phyloP scores from a whole-genome alignment of 192 early-diverging fungal genomes.

The Umbelopsis sp. region DNA sequence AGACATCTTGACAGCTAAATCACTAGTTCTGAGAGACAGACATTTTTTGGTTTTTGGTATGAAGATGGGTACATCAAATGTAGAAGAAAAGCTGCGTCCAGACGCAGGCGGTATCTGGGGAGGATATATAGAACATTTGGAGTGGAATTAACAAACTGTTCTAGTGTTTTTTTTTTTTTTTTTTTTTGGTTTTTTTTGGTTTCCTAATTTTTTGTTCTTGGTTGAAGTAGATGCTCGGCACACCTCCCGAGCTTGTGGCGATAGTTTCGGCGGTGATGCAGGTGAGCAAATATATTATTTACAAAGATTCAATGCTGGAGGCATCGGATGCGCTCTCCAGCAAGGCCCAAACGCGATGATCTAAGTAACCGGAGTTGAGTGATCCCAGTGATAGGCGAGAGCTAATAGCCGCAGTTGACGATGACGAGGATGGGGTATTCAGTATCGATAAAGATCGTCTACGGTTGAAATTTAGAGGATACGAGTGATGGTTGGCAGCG shows the following conservation, averaged over 20 bases:
- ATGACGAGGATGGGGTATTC: not conserved
- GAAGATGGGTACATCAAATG: not conserved
- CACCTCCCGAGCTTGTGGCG: too few relatives aligned
- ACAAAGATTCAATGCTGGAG: constrained; percentile 7
- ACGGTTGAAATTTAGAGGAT: constrained; percentile 7
- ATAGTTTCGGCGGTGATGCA: not conserved
- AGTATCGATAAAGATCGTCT: not conserved
- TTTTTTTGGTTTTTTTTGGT: too few relatives aligned
- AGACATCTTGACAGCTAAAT: too few relatives aligned
- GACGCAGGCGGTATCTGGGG: constrained; percentile 5
- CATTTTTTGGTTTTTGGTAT: not conserved
- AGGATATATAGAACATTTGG: not conserved
- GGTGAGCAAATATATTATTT: not conserved
- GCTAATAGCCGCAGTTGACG: not conserved
- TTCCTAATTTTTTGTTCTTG: too few relatives aligned
- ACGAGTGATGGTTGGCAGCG: not conserved
- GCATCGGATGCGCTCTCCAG: not conserved
- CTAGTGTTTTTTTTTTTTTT: not conserved
- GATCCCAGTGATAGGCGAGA: not conserved
- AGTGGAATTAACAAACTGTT: not conserved
- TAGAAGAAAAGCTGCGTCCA: constrained; percentile 10
- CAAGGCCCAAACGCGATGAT: not conserved
- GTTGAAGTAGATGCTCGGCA: too few relatives aligned
- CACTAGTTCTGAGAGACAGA: not conserved
- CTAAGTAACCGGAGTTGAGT: not conserved